phyloP scores from a whole-genome alignment of 2,329 filamentous ascomycete genomes.

The Fusarium sp. region DNA sequence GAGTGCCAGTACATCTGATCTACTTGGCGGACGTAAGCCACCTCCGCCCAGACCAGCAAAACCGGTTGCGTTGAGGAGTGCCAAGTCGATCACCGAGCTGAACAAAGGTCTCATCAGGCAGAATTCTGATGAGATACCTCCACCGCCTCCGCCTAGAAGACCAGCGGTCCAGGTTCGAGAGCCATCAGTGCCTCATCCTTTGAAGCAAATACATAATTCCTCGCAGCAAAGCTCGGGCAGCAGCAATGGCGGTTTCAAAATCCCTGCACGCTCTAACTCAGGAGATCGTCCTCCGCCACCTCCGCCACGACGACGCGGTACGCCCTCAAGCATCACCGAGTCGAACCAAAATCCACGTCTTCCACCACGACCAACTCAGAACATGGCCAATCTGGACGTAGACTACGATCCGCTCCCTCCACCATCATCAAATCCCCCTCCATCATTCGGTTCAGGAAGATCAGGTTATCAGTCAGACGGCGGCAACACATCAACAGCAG shows the following conservation, averaged over 20 bases:
- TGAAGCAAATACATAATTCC: slow-evolving; percentile 54
- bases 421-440: slow-evolving; percentile 38
- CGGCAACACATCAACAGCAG: slow-evolving; percentile 45
- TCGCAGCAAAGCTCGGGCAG: slow-evolving; percentile 46
- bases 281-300: slow-evolving; percentile 54
- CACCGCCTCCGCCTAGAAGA: slow-evolving; percentile 50
- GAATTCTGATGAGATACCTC: slow-evolving; percentile 38
- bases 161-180: slow-evolving; percentile 34
- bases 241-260: slow-evolving; percentile 24
- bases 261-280: slow-evolving; percentile 18
- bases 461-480: slow-evolving; percentile 45
- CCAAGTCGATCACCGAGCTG: slow-evolving; percentile 46
- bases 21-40: slow-evolving; percentile 46
- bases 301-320: slow-evolving; percentile 57
- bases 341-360: slow-evolving; percentile 39
- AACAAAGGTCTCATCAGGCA: slow-evolving; percentile 37
- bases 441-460: slow-evolving; percentile 37
- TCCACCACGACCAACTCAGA: slow-evolving; percentile 45
- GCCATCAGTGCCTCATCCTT: slow-evolving; percentile 48
- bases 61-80: slow-evolving; percentile 63
- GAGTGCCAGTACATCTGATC: slow-evolving; percentile 44
- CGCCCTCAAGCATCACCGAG: slow-evolving; percentile 47
- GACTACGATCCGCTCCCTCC: slow-evolving; percentile 54
- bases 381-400: slow-evolving; percentile 51
- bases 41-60: slow-evolving; percentile 68